Base-by-base conservation (phyloP, 2,329 filamentous ascomycete genomes). In the Aureobasidium sp. region DNA sequence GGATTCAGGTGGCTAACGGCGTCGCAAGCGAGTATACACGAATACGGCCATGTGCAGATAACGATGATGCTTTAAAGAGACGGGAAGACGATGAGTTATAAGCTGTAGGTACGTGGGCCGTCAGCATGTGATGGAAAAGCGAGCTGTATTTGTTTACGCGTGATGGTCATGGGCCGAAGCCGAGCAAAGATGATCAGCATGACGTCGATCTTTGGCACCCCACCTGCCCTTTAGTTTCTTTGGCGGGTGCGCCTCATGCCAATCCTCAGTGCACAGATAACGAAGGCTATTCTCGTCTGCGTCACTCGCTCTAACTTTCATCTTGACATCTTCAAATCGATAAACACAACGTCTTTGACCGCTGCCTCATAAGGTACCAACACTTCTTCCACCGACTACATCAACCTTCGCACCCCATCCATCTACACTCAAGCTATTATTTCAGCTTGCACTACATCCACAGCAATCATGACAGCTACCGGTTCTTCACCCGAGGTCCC, bases 401-500 rank as follows among this genome's bases (percentile, higher is more conserved):
- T n/a, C 20, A 57, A 27, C 10, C 26, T 43, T 27, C 32, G 43
- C 17, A 47, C 20, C 29, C 8, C 41, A 39, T 27, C 6, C 39
- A 15, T n/a, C 29, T 20, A 12, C 53, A 27, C 44, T 27, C 37
- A 37, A 59, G 20, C 52, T 44, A 34, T 24, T 39, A 13, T 43
- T 37, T 5, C 39, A 29, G 47, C 52, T 29, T 24, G 26, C 24
- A 43, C 15, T 5, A 2, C 17, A 43, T 20, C 53, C 5, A 36
- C 53, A 36, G 56, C 56, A 50, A 59, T 26, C 56, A 59, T 59
- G 56, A 50, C 44, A 36, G 34, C 44, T 13, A 27, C 46, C 15
- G 26, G 34, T 26, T 50, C 56, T 59, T 59, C 56, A 17, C 46
- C 68, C 56, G 69, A 71, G 24, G 69, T 63, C 64, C 68, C 73